phyloP scores from a whole-genome alignment of 129 eudicot genomes.

The Pseudognaphalium luteoalbum region DNA sequence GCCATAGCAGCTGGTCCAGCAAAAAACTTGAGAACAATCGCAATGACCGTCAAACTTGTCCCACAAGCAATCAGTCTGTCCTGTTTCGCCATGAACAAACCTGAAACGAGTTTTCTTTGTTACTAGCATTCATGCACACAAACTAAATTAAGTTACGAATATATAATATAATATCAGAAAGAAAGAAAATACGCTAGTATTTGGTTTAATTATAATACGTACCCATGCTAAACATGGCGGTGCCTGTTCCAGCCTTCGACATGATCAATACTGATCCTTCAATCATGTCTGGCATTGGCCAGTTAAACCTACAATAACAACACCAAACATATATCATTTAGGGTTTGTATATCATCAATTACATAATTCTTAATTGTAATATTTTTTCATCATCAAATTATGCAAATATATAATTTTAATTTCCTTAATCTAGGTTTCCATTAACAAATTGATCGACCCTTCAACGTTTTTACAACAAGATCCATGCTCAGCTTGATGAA shows the following conservation, averaged over 20 bases:
- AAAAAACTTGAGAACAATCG: conserved; percentile 71
- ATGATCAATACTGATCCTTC: conserved; percentile 79
- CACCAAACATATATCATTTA: background rate
- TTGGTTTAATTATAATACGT: background rate
- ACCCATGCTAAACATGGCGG: conserved; percentile 98
- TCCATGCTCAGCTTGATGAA: no score
- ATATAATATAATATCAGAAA: background rate
- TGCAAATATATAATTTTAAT: background rate
- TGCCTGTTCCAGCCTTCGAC: conserved; percentile 88
- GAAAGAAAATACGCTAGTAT: background rate
- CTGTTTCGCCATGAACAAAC: conserved; percentile 82
- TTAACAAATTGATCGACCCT: no score
- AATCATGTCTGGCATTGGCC: conserved; percentile 68
- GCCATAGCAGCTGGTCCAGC: conserved; percentile 93
- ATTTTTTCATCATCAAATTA: background rate
- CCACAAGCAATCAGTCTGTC: conserved; percentile 77
- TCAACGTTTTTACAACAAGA: no score
- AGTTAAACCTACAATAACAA: conserved; percentile 55
- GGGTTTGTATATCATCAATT: background rate
- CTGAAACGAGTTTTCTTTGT: conserved; percentile 33
- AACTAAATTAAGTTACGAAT: background rate
- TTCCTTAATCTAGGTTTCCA: background rate
- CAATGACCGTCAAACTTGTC: conserved; percentile 51
- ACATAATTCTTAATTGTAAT: background rate
- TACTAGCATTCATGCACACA: background rate